Percentiles rank a stretch among this genome's conserved stretches.
phyloP scores from a whole-genome alignment of 345 rosid species.

The Anacardium occidentale region DNA sequence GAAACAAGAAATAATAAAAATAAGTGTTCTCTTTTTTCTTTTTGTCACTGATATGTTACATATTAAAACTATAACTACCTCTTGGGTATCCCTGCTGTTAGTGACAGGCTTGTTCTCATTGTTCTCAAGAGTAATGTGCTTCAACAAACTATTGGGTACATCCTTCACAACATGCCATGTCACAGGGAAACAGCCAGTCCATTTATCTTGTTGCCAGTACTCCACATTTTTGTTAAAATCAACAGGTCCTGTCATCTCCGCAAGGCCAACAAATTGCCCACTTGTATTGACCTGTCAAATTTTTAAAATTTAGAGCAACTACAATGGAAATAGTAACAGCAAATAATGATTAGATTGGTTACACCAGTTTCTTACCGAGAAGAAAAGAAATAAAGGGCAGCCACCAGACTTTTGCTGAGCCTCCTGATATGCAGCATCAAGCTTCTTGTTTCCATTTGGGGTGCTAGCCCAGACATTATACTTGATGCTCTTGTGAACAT shows the following conservation, averaged over 20 bases:
- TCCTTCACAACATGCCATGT: constrained; percentile 96
- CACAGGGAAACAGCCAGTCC: constrained; percentile 93
- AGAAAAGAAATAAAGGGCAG: constrained; percentile 79
- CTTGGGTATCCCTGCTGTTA: constrained; percentile 93
- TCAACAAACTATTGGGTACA: constrained; percentile 86
- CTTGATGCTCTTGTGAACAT: constrained; percentile 91
- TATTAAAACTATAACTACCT: constrained; percentile 43
- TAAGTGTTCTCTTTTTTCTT: too few species aligned
- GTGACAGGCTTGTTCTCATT: constrained; percentile 97
- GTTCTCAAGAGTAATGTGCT: constrained; percentile 87
- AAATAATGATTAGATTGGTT: not conserved
- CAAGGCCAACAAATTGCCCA: constrained; percentile 94
- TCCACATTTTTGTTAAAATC: constrained; percentile 78
- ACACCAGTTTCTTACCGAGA: constrained; percentile 61
- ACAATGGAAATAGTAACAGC: not conserved
- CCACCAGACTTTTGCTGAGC: constrained; percentile 66
- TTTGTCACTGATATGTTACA: too few species aligned
- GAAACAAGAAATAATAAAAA: not conserved
- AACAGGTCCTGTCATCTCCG: constrained; percentile 88
- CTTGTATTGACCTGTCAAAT: constrained; percentile 77
- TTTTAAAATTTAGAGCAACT: not conserved
- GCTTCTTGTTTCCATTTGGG: constrained; percentile 91
- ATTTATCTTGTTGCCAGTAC: constrained; percentile 96
- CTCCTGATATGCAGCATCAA: constrained; percentile 85
- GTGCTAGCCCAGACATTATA: constrained; percentile 96